These are phyloP conservation scores for Crithidia expoeki DNA, from an alignment of 208 protist species.

Conservation along the genomic window DNA sequence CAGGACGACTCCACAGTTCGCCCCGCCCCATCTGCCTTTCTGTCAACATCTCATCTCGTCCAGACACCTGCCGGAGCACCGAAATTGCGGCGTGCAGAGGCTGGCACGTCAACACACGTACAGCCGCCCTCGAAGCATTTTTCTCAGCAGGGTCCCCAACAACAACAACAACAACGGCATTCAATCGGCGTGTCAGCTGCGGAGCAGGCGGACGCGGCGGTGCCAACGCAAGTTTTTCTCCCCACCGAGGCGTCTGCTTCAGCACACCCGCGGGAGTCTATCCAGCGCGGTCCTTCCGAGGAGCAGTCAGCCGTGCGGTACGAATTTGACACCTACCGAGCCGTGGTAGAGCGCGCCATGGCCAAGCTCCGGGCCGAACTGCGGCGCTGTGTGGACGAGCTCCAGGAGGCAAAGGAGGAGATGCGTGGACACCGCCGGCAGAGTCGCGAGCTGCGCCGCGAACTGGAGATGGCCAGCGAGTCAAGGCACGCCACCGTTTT, in stretches of 20 bases:
- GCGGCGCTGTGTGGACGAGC: slow-evolving; percentile 27
- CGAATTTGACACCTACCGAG: slow-evolving; percentile 59
- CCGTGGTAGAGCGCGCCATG: slow-evolving; percentile 66
- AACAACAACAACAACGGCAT: background rate
- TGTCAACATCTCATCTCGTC: background rate
- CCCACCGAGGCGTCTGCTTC: background rate
- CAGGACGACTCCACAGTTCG: background rate
- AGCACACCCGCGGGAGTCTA: slow-evolving; percentile 13
- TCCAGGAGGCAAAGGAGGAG: slow-evolving; percentile 36
- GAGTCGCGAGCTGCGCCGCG: slow-evolving; percentile 16
- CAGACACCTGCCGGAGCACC: slow-evolving; percentile 3
- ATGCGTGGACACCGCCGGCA: slow-evolving; percentile 18
- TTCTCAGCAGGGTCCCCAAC: background rate
- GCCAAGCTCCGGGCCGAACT: slow-evolving; percentile 47
- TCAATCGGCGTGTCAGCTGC: background rate
- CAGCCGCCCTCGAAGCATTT: too few species aligned
- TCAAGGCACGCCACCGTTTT: background rate
- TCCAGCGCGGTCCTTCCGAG: slow-evolving; percentile 19
- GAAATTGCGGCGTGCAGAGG: background rate
- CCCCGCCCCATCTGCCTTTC: background rate
- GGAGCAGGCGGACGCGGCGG: slow-evolving; percentile 6
- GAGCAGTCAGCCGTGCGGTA: slow-evolving; percentile 28
- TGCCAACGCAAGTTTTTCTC: background rate
- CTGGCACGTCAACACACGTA: background rate
- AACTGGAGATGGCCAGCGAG: slow-evolving; percentile 7